Evolutionary conservation across 2,329 filamentous ascomycete species (phyloP).

Genomic region (Diaporthe vexans): DNA sequence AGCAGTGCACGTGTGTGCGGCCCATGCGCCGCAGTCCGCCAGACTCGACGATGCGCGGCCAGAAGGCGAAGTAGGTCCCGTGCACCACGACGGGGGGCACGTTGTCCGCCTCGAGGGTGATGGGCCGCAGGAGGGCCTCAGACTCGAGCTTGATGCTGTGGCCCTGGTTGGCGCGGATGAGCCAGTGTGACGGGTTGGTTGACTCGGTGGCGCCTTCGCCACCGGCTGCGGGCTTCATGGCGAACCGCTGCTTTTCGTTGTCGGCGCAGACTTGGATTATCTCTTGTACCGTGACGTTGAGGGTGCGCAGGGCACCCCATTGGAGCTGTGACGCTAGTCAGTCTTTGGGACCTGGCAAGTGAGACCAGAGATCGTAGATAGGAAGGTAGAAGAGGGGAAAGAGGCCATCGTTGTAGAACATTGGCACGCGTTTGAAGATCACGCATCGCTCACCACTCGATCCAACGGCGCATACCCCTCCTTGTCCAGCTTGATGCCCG

Average conservation of each 20-base stretch:
- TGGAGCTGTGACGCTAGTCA: conserved; percentile 56
- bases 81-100: conserved; percentile 82
- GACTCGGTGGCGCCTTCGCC: background rate
- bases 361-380: too few species aligned
- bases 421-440: background rate
- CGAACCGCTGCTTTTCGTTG: conserved; percentile 94
- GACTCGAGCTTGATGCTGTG: conserved; percentile 85
- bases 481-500: conserved; percentile 68
- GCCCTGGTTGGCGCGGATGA: conserved; percentile 96
- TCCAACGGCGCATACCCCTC: conserved; percentile 73
- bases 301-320: conserved; percentile 72
- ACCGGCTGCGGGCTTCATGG: conserved; percentile 71
- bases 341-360: background rate
- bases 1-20: conserved; percentile 92
- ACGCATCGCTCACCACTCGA: conserved; percentile 65
- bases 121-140: conserved; percentile 77
- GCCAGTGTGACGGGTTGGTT: conserved; percentile 74
- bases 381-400: background rate
- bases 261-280: conserved; percentile 74
- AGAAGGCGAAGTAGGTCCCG: conserved; percentile 88
- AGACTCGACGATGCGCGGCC: conserved; percentile 78
- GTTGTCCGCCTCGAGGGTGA: conserved; percentile 70
- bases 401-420: too few species aligned
- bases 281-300: conserved; percentile 82
- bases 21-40: conserved; percentile 87